Conservation (phyloP, 148 eudicot genomes). For the Simmondsia chinensis region DNA sequence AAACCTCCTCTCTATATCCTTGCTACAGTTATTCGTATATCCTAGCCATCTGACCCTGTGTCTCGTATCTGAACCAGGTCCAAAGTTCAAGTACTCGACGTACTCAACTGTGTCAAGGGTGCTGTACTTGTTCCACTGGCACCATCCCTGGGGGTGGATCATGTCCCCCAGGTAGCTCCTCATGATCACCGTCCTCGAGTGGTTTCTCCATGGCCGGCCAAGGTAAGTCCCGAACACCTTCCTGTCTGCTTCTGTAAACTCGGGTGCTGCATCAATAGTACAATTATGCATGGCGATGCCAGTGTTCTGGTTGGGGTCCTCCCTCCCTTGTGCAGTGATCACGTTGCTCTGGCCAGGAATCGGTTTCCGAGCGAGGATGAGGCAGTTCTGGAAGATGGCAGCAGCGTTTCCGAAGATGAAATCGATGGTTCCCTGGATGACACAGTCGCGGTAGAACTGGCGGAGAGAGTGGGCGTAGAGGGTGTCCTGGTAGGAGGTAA, state of each 20-base stretch:
- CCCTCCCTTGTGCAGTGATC: slow-evolving; percentile 61
- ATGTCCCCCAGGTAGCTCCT: slow-evolving; percentile 54
- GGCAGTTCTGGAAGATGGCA: slow-evolving; percentile 50
- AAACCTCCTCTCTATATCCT: slow-evolving; percentile 29
- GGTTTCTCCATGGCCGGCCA: slow-evolving; percentile 71
- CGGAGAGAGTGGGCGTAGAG: slow-evolving; percentile 61
- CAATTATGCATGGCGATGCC: slow-evolving; percentile 54
- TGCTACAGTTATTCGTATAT: slow-evolving; percentile 37
- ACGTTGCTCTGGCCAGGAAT: slow-evolving; percentile 42
- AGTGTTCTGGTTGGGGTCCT: slow-evolving; percentile 57
- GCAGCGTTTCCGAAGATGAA: slow-evolving; percentile 78
- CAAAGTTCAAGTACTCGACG: slow-evolving; percentile 47
- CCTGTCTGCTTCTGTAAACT: slow-evolving; percentile 19
- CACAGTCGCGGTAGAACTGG: slow-evolving; percentile 53
- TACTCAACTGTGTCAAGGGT: slow-evolving; percentile 55
- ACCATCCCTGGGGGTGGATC: slow-evolving; percentile 58
- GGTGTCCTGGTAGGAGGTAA: slow-evolving; percentile 62
- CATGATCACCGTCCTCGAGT: slow-evolving; percentile 46
- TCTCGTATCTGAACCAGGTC: slow-evolving; percentile 58
- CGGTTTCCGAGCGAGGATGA: slow-evolving; percentile 40
- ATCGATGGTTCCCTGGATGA: slow-evolving; percentile 57
- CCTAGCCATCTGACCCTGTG: slow-evolving; percentile 53
- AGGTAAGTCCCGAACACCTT: slow-evolving; percentile 27
- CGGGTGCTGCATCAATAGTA: slow-evolving; percentile 34
- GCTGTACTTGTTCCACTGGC: slow-evolving; percentile 42